A percentile compares a stretch with the other conserved stretches of the same genome.
Evolutionary conservation across 768 basidiomycete genomes (phyloP).

Genomic region (Strobilomyces echinocephalus): DNA sequence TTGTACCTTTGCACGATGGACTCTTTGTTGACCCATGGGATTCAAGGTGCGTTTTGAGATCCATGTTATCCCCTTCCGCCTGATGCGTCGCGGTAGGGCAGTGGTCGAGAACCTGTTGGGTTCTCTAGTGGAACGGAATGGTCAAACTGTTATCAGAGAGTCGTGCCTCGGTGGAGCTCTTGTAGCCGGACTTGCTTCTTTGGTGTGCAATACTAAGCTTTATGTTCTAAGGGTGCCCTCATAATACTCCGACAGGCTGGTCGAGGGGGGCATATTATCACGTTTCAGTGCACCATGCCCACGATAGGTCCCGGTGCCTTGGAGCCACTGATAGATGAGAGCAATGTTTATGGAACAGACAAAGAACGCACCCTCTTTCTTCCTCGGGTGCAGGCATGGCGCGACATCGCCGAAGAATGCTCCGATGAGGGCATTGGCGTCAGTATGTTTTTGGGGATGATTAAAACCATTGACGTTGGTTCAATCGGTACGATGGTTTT

Average conservation of each 20-base stretch:
- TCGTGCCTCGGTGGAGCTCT: constrained; percentile 79
- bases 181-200: constrained; percentile 61
- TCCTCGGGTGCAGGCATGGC: constrained; percentile 78
- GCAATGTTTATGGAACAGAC: constrained; percentile 70
- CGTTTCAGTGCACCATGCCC: constrained; percentile 69
- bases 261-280: constrained; percentile 70
- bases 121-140: constrained; percentile 58
- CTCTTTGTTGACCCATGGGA: constrained; percentile 73
- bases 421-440: constrained; percentile 88
- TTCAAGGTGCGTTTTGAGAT: constrained; percentile 50
- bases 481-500: constrained; percentile 58
- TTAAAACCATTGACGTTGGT: constrained; percentile 77
- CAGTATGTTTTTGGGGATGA: constrained; percentile 81
- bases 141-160: constrained; percentile 41
- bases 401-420: constrained; percentile 79
- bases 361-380: constrained; percentile 80
- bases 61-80: neutral
- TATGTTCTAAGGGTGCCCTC: constrained; percentile 8
- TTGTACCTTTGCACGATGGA: constrained; percentile 67
- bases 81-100: constrained; percentile 36
- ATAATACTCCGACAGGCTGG: constrained; percentile 41
- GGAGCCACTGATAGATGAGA: constrained; percentile 51
- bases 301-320: constrained; percentile 71
- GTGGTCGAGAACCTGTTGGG: constrained; percentile 65
- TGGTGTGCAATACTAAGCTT: constrained; percentile 45